Evolutionary conservation across 73 alveolate species (phyloP).

Genomic region (Tetrahymena malaccensis): DNA sequence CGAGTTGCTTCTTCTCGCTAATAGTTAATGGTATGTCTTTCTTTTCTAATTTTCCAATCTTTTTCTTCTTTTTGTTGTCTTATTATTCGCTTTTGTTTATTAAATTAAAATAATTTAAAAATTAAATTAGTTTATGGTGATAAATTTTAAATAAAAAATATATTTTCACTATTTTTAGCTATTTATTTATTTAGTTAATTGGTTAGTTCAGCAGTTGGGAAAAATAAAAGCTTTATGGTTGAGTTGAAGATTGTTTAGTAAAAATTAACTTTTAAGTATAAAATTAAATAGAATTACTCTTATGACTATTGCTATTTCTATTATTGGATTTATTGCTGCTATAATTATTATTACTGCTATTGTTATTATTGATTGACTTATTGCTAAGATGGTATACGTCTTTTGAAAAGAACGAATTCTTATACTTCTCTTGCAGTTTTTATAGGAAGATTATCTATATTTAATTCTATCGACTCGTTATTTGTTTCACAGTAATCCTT

Average conservation of each 20-base stretch:
- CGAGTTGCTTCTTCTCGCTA: background rate
- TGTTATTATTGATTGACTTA: background rate
- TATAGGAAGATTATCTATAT: background rate
- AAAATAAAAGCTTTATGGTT: background rate
- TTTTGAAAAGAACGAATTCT: background rate
- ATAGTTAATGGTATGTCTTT: background rate
- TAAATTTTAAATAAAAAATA: background rate
- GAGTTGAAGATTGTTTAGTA: background rate
- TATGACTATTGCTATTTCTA: background rate
- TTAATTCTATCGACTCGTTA: background rate
- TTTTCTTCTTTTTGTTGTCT: background rate
- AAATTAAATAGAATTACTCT: background rate
- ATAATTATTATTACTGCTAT: background rate
- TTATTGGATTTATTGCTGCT: background rate
- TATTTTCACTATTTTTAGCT: background rate
- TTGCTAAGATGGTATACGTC: background rate
- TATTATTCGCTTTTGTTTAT: background rate
- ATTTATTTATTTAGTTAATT: background rate
- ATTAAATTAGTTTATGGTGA: background rate
- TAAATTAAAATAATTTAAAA: background rate
- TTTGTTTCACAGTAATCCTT: background rate
- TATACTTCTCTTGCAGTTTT: background rate
- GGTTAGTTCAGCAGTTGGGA: background rate
- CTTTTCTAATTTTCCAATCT: background rate
- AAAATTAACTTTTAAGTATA: background rate